These are phyloP conservation scores for Picea glauca DNA, from an alignment of 75 land plant species.

Conservation along the genomic window DNA sequence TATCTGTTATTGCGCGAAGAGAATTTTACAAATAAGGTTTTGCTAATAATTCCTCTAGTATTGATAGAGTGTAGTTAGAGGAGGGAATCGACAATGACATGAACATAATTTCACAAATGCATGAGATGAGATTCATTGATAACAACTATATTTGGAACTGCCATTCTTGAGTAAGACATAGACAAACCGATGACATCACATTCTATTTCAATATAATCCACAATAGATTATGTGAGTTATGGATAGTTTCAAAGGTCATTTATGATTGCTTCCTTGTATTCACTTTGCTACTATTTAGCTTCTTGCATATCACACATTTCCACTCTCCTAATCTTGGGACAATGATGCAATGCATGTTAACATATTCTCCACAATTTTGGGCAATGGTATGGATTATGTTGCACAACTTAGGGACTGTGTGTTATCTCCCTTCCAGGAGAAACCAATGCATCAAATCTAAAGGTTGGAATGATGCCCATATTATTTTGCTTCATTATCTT, in stretches of 20 bases:
- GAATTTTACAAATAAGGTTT: no score
- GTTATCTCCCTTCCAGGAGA: slow-evolving; percentile 81
- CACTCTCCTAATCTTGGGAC: slow-evolving; percentile 73
- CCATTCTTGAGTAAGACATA: slow-evolving; percentile 76
- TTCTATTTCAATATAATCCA: slow-evolving; percentile 86
- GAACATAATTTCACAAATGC: no score
- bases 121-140: slow-evolving; percentile 62
- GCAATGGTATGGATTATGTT: slow-evolving; percentile 77
- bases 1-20: no score
- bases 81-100: slow-evolving; percentile 66
- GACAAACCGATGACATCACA: slow-evolving; percentile 61
- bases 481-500: slow-evolving; percentile 83
- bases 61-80: slow-evolving; percentile 31
- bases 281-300: slow-evolving; percentile 80
- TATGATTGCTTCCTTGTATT: slow-evolving; percentile 65
- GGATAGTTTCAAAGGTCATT: slow-evolving; percentile 72
- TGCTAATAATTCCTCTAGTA: no score
- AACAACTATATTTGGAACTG: slow-evolving; percentile 77
- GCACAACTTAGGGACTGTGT: slow-evolving; percentile 65
- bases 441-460: slow-evolving; percentile 92
- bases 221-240: slow-evolving; percentile 63
- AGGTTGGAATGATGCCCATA: slow-evolving; percentile 62
- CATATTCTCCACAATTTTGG: slow-evolving; percentile 83
- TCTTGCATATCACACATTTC: slow-evolving; percentile 84
- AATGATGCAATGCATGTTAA: slow-evolving; percentile 70